Evolutionary conservation across 2,329 filamentous ascomycete species (phyloP).

Genomic region (Cercospora citrullina): DNA sequence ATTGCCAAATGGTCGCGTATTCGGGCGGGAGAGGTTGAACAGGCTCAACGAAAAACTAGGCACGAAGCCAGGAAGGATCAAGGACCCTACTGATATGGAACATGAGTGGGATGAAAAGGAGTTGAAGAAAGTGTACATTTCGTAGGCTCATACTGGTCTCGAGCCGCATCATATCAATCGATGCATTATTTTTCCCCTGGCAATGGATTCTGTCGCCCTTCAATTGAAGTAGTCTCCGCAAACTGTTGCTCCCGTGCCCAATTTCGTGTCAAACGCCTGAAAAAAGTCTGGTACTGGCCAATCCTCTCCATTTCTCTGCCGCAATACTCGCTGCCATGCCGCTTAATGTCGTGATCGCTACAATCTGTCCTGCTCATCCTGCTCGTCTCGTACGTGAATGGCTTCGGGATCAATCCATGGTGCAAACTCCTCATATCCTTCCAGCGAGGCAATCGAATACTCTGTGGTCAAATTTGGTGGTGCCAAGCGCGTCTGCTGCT

Average conservation of each 20-base stretch:
- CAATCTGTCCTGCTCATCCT: neutral
- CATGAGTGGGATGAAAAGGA: conserved; percentile 62
- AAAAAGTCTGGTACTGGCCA: neutral
- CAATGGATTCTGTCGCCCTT: neutral
- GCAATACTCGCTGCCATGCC: neutral
- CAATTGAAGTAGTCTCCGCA: neutral
- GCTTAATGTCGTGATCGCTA: neutral
- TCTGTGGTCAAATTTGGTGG: conserved; percentile 11
- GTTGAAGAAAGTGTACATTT: conserved; percentile 88
- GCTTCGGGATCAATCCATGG: neutral
- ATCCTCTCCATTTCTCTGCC: neutral
- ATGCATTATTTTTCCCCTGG: neutral
- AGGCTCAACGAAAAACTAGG: conserved; percentile 79
- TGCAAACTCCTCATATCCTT: conserved; percentile 1
- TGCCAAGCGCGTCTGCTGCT: neutral
- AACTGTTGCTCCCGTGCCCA: neutral
- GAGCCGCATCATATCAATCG: neutral
- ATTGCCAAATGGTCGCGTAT: conserved; percentile 83
- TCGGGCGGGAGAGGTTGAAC: conserved; percentile 71
- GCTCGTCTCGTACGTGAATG: neutral
- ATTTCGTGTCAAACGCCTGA: neutral
- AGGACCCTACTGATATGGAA: conserved; percentile 68
- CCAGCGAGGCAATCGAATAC: conserved; percentile 4
- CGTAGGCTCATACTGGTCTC: conserved; percentile 47
- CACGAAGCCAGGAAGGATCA: conserved; percentile 64